These are phyloP conservation scores for Candida ovalis DNA, from an alignment of 805 yeast genomes.

Conservation along the genomic window DNA sequence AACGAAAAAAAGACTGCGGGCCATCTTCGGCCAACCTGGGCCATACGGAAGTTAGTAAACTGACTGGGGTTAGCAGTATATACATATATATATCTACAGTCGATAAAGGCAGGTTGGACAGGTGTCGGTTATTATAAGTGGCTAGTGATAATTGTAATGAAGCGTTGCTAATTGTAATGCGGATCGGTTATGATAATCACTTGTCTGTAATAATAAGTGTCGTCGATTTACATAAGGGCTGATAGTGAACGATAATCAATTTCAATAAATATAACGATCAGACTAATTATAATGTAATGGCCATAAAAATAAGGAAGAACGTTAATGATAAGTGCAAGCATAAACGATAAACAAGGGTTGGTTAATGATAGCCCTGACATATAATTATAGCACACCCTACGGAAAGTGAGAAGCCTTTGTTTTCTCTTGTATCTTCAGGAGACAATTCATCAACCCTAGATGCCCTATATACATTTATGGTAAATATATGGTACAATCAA, in stretches of 20 bases:
- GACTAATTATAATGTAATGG: neutral
- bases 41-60: too few species aligned
- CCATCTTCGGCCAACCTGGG: too few species aligned
- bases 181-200: neutral
- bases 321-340: neutral
- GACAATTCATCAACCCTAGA: neutral
- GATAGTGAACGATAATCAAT: neutral
- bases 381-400: neutral
- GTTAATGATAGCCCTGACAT: neutral
- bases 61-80: too few species aligned
- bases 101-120: neutral
- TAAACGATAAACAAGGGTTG: neutral
- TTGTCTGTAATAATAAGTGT: neutral
- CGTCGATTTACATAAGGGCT: neutral
- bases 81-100: neutral
- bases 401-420: neutral
- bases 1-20: too few species aligned
- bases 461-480: neutral
- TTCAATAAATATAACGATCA: neutral
- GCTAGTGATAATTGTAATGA: neutral
- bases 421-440: neutral
- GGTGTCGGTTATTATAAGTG: neutral
- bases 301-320: neutral
- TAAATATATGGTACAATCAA: neutral
- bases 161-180: too few species aligned